These are phyloP conservation scores for Phoma sp. DNA, from an alignment of 2,329 filamentous ascomycete genomes.

Conservation along the genomic window DNA sequence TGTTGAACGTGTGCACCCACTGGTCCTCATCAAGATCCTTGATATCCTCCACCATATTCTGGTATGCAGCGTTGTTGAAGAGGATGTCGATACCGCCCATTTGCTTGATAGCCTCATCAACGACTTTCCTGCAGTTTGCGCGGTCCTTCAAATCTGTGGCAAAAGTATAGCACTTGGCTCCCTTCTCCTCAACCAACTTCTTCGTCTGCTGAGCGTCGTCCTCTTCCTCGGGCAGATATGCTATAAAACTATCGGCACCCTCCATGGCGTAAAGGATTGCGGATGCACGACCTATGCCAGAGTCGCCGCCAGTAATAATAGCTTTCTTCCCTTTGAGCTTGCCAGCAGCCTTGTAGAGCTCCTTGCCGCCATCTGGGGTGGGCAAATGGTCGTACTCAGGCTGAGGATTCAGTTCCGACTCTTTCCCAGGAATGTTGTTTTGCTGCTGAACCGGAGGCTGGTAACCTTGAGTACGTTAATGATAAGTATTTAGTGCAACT, in stretches of 20 bases:
- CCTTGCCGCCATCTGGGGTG: slow-evolving; percentile 68
- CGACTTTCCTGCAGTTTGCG: slow-evolving; percentile 71
- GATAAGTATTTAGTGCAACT: background rate
- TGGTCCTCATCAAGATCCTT: slow-evolving; percentile 76
- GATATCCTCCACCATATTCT: slow-evolving; percentile 77
- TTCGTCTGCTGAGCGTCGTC: slow-evolving; percentile 78
- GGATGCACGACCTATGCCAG: slow-evolving; percentile 76
- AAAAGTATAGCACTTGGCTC: slow-evolving; percentile 68
- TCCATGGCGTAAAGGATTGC: slow-evolving; percentile 82
- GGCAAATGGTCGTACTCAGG: slow-evolving; percentile 71
- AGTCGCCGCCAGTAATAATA: slow-evolving; percentile 81
- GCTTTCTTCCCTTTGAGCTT: slow-evolving; percentile 79
- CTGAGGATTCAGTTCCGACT: slow-evolving; percentile 62
- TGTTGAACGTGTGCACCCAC: slow-evolving; percentile 80
- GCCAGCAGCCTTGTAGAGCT: slow-evolving; percentile 74
- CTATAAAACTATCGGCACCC: slow-evolving; percentile 75
- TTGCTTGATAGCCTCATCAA: slow-evolving; percentile 68
- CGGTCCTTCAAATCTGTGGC: slow-evolving; percentile 68
- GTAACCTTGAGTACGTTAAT: slow-evolving; percentile 48
- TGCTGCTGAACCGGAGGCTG: slow-evolving; percentile 58
- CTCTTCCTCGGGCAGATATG: slow-evolving; percentile 77
- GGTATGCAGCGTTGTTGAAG: slow-evolving; percentile 74
- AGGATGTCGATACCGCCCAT: slow-evolving; percentile 76
- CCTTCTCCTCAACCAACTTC: slow-evolving; percentile 69
- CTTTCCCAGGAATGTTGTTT: slow-evolving; percentile 56